Percentiles rank a stretch among this genome's conserved stretches.
Conservation (phyloP, 305 asterid genomes). For the Withania somnifera region DNA sequence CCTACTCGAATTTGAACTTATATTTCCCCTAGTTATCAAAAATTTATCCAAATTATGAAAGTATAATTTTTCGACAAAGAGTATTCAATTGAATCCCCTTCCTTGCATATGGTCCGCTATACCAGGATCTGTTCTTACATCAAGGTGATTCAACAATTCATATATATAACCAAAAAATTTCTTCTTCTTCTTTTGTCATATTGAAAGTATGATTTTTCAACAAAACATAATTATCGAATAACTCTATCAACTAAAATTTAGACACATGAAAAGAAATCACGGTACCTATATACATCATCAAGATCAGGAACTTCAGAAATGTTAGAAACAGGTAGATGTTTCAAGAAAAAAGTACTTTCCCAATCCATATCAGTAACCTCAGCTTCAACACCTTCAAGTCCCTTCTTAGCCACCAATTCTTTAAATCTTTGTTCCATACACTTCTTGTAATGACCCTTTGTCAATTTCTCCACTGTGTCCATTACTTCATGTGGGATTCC, state of each 20-base stretch:
- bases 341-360: slow-evolving; percentile 85
- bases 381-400: slow-evolving; percentile 58
- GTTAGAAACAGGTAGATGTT: slow-evolving; percentile 71
- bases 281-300: slow-evolving; percentile 48
- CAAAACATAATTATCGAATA: too few species aligned
- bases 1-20: background rate
- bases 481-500: slow-evolving; percentile 59
- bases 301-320: slow-evolving; percentile 68
- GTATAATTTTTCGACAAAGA: too few species aligned
- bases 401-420: slow-evolving; percentile 64
- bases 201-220: too few species aligned
- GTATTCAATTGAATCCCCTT: too few species aligned
- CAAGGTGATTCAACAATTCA: too few species aligned
- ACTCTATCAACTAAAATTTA: background rate
- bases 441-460: slow-evolving; percentile 70
- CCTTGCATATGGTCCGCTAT: too few species aligned
- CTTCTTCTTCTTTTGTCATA: too few species aligned
- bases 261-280: background rate
- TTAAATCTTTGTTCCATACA: slow-evolving; percentile 65
- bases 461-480: slow-evolving; percentile 73
- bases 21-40: background rate
- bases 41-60: too few species aligned
- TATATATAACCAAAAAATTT: too few species aligned
- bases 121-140: too few species aligned
- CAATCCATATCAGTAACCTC: slow-evolving; percentile 71